Evolutionary conservation across 2,329 filamentous ascomycete species (phyloP).

Genomic region (Fusarium buharicum): DNA sequence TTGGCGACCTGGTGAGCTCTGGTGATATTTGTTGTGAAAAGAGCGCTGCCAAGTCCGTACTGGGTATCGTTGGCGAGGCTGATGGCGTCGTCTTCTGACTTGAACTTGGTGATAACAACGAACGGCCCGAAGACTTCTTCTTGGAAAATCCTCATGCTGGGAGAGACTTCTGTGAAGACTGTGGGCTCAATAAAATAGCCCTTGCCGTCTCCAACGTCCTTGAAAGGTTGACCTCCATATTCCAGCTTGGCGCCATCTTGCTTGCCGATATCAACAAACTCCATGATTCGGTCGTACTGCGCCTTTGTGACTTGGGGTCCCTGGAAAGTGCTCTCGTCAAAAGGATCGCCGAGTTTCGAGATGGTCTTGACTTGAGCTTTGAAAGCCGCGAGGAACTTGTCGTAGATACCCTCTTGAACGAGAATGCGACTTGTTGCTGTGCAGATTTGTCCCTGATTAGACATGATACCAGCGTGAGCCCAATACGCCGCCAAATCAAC

Average conservation of each 20-base stretch:
- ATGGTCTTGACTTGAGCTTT: conserved; percentile 47
- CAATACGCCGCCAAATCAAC: conserved; percentile 74
- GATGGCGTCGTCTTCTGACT: conserved; percentile 56
- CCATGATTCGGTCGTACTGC: conserved; percentile 76
- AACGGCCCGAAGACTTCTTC: conserved; percentile 61
- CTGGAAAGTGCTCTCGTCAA: conserved; percentile 75
- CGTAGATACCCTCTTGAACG: conserved; percentile 69
- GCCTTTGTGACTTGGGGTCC: conserved; percentile 78
- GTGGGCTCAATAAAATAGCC: conserved; percentile 61
- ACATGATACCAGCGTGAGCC: conserved; percentile 63
- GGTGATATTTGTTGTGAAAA: conserved; percentile 70
- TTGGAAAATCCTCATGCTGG: conserved; percentile 56
- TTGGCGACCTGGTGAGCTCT: conserved; percentile 60
- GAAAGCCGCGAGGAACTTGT: conserved; percentile 65
- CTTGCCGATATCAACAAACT: conserved; percentile 76
- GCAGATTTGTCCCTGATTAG: conserved; percentile 73
- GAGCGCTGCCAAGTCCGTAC: conserved; percentile 69
- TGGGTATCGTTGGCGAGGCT: conserved; percentile 61
- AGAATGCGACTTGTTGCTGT: conserved; percentile 72
- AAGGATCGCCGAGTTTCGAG: conserved; percentile 76
- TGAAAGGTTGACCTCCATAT: conserved; percentile 63
- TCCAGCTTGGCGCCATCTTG: conserved; percentile 75
- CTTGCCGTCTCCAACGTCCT: conserved; percentile 50
- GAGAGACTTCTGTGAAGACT: conserved; percentile 56
- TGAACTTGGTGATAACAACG: conserved; percentile 55